Evolutionary conservation across 768 basidiomycete species (phyloP), one percentile per base, ranked within the genome.

Genomic region (Amanita muscaria): DNA sequence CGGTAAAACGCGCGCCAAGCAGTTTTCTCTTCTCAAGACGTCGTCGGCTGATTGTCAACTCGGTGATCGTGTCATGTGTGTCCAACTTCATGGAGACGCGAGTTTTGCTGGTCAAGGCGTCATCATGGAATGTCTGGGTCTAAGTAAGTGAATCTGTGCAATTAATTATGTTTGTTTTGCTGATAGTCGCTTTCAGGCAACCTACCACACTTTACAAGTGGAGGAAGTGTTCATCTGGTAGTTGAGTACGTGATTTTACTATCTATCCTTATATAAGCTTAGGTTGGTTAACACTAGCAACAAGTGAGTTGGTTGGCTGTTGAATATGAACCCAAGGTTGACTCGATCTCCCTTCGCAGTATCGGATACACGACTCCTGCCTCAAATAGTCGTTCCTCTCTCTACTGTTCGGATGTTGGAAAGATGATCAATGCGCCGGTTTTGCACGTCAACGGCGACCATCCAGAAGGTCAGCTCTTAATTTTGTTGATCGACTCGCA

Each of bases 331-430:
- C n/a, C n/a, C n/a, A n/a, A n/a, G n/a, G n/a, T 15, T 5, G 34
- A 16, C 16, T 25, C 57, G 9, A 54, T 16, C 19, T 22, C 21
- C n/a, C 11, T 37, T 3, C 47, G 12, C 53, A 93, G 86, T 53
- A 88, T 94, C 47, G 91, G 91, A 18, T 94, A 93, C 53, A 93
- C 91, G 0, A 93, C 91, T 0, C 90, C 89, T 0, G 85, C 88
- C 0, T 80, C 86, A 0, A 76, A 74, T 40, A 86, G 88, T 11
- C 77, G 91, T 5, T 92, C 90, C 1, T 89, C 86, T 0, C 56
- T 87, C 25, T 96, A 96, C 56, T 91, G 87, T 56, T 88, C 88
- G 1, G 88, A 90, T 57, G 67, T 88, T 29, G 88, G 83, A 4
- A 93, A 93, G 64, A 88, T 88, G 83, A 82, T 92, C 53, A 83